A percentile compares a stretch with the other conserved stretches of the same genome.
Conservation (phyloP, 768 basidiomycete species). For the Naganishia vishniacii region DNA sequence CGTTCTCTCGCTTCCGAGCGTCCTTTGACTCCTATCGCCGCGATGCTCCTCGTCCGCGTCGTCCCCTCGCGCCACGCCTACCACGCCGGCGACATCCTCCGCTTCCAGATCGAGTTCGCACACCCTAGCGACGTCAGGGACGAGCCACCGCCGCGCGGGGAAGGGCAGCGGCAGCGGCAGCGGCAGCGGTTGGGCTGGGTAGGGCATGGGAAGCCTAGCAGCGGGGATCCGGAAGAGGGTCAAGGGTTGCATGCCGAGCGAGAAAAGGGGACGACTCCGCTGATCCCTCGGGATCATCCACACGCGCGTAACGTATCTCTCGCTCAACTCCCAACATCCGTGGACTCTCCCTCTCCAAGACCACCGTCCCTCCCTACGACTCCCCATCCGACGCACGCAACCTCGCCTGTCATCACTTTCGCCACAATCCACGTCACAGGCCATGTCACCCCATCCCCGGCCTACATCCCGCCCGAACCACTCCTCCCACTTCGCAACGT, state of each 20-base stretch:
- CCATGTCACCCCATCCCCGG: slow-evolving; percentile 40
- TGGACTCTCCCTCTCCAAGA: neutral
- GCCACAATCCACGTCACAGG: slow-evolving; percentile 5
- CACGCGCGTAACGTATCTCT: slow-evolving; percentile 6
- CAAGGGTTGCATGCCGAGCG: too few relatives aligned
- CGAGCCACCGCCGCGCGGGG: too few relatives aligned
- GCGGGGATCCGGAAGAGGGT: too few relatives aligned
- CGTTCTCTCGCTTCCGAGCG: too few relatives aligned
- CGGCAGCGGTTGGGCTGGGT: neutral
- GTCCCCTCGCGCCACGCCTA: neutral
- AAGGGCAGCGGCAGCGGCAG: neutral
- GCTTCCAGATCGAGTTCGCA: neutral
- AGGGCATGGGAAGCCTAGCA: neutral
- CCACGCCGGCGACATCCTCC: slow-evolving; percentile 1
- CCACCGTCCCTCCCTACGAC: neutral
- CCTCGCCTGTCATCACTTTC: neutral
- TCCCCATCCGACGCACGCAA: neutral
- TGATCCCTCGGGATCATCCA: slow-evolving; percentile 1
- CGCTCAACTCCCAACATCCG: neutral
- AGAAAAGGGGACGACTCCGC: too few relatives aligned
- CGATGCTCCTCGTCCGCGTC: neutral
- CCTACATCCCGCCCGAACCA: slow-evolving; percentile 47
- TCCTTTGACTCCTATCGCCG: too few relatives aligned
- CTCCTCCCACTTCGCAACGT: slow-evolving; percentile 42
- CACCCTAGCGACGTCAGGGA: too few relatives aligned